Evolutionary conservation across 805 yeast genomes (phyloP).

Genomic region (Zygoascus ofunaensis): DNA sequence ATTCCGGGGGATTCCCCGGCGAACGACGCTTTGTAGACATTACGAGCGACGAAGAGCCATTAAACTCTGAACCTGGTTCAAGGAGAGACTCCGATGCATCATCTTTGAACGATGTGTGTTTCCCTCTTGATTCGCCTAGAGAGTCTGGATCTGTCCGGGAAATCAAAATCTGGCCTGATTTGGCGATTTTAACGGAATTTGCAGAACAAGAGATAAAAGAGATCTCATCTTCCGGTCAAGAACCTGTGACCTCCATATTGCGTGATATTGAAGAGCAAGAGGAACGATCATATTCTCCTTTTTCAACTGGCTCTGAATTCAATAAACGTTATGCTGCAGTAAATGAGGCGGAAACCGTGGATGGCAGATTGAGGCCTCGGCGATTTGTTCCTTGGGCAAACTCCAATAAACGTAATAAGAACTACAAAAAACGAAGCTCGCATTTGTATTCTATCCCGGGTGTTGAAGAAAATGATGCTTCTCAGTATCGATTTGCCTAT

Average conservation of each 20-base stretch:
- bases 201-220: slow-evolving; percentile 57
- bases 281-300: neutral
- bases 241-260: slow-evolving; percentile 16
- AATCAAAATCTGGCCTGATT: slow-evolving; percentile 71
- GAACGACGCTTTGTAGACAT: slow-evolving; percentile 8
- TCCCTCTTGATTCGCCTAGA: slow-evolving; percentile 51
- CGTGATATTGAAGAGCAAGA: slow-evolving; percentile 2
- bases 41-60: slow-evolving; percentile 17
- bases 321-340: slow-evolving; percentile 25
- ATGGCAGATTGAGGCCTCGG: slow-evolving; percentile 67
- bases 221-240: slow-evolving; percentile 12
- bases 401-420: neutral
- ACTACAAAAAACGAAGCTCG: slow-evolving; percentile 5
- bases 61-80: slow-evolving; percentile 51
- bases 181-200: slow-evolving; percentile 64
- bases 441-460: slow-evolving; percentile 9
- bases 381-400: slow-evolving; percentile 63
- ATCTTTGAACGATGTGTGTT: slow-evolving; percentile 85
- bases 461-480: slow-evolving; percentile 34
- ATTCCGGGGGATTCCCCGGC: neutral
- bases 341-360: slow-evolving; percentile 45
- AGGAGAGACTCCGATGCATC: slow-evolving; percentile 52
- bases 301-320: slow-evolving; percentile 21
- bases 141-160: slow-evolving; percentile 21
- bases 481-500: slow-evolving; percentile 74